phyloP scores from a whole-genome alignment of 2,329 filamentous ascomycete species.

The Torrubiella hemipterigena region DNA sequence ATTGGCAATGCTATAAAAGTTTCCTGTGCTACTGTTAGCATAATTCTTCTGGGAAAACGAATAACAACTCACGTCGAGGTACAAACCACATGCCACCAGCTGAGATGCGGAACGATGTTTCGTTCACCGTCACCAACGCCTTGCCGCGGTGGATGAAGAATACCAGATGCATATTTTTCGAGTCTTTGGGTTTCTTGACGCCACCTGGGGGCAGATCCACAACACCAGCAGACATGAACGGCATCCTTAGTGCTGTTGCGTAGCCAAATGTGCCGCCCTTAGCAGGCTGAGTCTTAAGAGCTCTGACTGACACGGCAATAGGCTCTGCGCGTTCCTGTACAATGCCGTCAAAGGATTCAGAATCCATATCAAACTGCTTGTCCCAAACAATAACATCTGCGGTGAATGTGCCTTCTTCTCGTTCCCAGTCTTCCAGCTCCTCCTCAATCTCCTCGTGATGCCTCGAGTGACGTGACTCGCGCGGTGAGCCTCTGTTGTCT shows the following conservation, averaged over 20 bases:
- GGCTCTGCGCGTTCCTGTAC: constrained; percentile 42
- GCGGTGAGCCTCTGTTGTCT: too few species aligned
- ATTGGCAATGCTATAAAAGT: constrained; percentile 86
- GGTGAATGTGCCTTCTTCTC: constrained; percentile 48
- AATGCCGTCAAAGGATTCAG: constrained; percentile 42
- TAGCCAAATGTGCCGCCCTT: constrained; percentile 68
- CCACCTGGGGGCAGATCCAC: constrained; percentile 78
- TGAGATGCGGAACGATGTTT: constrained; percentile 67
- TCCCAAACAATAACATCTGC: constrained; percentile 56
- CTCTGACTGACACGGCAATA: constrained; percentile 42
- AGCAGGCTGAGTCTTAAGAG: constrained; percentile 46
- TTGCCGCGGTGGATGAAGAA: constrained; percentile 84
- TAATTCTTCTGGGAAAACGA: constrained; percentile 3
- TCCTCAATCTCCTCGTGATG: too few species aligned
- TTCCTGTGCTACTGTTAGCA: constrained; percentile 46
- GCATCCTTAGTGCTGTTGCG: constrained; percentile 71
- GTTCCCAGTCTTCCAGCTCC: constrained; percentile 59
- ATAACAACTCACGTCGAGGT: constrained; percentile 62
- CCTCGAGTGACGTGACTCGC: too few species aligned
- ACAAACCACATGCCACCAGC: constrained; percentile 91
- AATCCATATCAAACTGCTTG: constrained; percentile 39
- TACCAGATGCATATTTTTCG: constrained; percentile 90
- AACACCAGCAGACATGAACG: constrained; percentile 82
- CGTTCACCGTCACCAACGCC: constrained; percentile 67
- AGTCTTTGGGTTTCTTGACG: constrained; percentile 83